phyloP scores from a whole-genome alignment of 2,329 filamentous ascomycete genomes.

The Penicillium vulpinum region DNA sequence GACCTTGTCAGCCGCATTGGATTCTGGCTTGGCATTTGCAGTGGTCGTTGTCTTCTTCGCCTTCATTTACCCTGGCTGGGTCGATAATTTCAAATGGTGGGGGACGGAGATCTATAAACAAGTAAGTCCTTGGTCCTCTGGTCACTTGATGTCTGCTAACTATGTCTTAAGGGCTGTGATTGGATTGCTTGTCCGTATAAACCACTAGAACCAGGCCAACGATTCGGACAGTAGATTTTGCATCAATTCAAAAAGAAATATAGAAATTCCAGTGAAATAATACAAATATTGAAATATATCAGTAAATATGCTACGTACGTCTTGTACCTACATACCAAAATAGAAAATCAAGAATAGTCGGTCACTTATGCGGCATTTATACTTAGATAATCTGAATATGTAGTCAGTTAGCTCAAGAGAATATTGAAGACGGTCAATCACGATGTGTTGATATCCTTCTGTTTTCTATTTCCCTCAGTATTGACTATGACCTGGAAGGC shows the following conservation, averaged over 20 bases:
- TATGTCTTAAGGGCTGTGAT: conserved; percentile 67
- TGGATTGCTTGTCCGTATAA: conserved; percentile 77
- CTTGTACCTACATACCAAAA: neutral
- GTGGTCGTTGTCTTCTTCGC: conserved; percentile 83
- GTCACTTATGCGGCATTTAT: neutral
- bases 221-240: conserved; percentile 59
- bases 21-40: conserved; percentile 78
- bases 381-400: neutral
- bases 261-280: too few species aligned
- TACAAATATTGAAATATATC: neutral
- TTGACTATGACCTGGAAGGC: neutral
- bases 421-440: neutral
- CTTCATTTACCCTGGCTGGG: conserved; percentile 77
- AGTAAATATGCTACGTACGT: neutral
- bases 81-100: conserved; percentile 78
- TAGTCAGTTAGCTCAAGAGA: neutral
- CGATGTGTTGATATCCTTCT: neutral
- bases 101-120: conserved; percentile 82
- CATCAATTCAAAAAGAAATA: neutral
- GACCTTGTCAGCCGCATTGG: conserved; percentile 79
- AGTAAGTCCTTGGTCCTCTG: conserved; percentile 30
- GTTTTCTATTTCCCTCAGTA: neutral
- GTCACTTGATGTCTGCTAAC: neutral
- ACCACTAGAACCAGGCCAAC: conserved; percentile 61
- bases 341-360: neutral